phyloP scores from a whole-genome alignment of 176 grass and related monocot genomes.

The Triticum turgidum region DNA sequence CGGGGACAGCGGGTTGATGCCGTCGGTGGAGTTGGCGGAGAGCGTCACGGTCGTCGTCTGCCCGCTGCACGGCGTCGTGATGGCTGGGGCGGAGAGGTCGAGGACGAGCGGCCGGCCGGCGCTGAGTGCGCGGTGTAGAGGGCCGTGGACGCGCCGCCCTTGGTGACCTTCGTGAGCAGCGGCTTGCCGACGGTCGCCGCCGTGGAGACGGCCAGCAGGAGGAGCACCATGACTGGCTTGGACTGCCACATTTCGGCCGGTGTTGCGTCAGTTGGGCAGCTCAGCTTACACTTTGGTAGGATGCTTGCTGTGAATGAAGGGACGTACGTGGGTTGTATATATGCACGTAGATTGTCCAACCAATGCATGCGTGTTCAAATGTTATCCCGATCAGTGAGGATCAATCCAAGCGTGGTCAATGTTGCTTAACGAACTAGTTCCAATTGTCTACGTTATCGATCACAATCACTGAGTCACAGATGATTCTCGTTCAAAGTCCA shows the following conservation, averaged over 20 bases:
- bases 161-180: constrained; percentile 31
- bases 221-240: neutral
- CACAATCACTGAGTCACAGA: neutral
- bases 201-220: constrained; percentile 4
- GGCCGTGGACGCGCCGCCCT: constrained; percentile 17
- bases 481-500: neutral
- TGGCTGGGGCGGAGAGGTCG: constrained; percentile 45
- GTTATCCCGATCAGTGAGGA: no score
- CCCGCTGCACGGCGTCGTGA: constrained; percentile 2
- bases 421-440: neutral
- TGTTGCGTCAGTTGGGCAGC: no score
- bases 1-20: constrained; percentile 41
- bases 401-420: neutral
- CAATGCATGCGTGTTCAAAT: no score
- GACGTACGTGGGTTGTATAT: neutral
- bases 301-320: neutral
- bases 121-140: constrained; percentile 34
- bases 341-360: neutral
- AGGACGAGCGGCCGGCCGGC: constrained; percentile 31
- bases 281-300: no score
- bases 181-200: constrained; percentile 23
- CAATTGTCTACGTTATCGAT: neutral
- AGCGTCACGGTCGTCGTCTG: constrained; percentile 22
- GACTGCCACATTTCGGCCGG: neutral
- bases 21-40: constrained; percentile 55